Evolutionary conservation across 768 basidiomycete species (phyloP).

Genomic region (Cystofilobasidium macerans): DNA sequence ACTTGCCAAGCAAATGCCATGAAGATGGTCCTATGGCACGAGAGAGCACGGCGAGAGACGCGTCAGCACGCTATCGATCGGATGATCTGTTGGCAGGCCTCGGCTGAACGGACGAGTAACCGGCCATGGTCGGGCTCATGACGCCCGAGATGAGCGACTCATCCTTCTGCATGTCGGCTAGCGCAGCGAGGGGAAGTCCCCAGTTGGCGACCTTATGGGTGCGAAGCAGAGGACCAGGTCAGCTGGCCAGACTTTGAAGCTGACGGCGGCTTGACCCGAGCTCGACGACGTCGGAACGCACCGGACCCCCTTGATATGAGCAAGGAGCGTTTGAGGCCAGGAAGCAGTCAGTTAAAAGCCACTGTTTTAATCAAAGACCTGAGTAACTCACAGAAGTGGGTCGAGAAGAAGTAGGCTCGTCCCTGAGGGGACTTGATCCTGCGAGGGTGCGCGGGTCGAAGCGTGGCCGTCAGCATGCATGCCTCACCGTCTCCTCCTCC

Average conservation of each 20-base stretch:
- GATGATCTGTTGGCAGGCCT: no score
- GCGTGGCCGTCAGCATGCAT: not conserved
- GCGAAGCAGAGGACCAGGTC: not conserved
- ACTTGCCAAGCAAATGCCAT: conserved; percentile 27
- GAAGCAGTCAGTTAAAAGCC: not conserved
- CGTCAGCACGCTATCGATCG: no score
- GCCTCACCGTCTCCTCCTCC: not conserved
- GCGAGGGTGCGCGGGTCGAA: not conserved
- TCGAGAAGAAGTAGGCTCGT: conserved; percentile 26
- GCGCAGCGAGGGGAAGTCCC: conserved; percentile 88
- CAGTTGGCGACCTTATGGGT: conserved; percentile 78
- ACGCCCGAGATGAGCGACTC: conserved; percentile 93
- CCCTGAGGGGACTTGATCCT: conserved; percentile 25
- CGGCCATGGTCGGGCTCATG: conserved; percentile 82
- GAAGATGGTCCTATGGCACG: conserved; percentile 22
- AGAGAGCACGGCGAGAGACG: not conserved
- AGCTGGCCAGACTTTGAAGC: not conserved
- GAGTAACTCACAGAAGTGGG: conserved; percentile 21
- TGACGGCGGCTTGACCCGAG: not conserved
- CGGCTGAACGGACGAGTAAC: conserved; percentile 95
- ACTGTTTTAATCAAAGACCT: not conserved
- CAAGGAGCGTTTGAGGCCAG: not conserved
- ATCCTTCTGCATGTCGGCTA: conserved; percentile 81
- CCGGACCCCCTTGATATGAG: conserved; percentile 13
- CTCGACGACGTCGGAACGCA: not conserved